Base-by-base conservation (phyloP, 106 monocot genomes). In the Dactylorhiza incarnata region DNA sequence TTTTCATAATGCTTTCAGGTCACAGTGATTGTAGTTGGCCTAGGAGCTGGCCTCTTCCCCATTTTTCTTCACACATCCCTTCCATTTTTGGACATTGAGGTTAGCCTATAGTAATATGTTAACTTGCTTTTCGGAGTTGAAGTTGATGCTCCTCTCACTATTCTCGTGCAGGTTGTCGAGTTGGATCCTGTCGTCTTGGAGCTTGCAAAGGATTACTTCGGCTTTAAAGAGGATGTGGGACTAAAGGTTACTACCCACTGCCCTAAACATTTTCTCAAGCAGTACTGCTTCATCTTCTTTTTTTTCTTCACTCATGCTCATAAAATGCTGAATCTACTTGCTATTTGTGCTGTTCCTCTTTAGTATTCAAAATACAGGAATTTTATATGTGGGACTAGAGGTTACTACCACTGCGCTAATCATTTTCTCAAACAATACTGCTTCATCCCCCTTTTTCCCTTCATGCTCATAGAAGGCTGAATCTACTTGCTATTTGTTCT, bases 21-120 rank as follows among this genome's bases (percentile, higher is more conserved):
- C 45, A 91, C 70, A 75, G 85, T 89, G 49, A 68, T 77, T 54
- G 80, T 97, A 54, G 79, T 97, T 79, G 97, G 97, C 74, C 89
- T 94, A 75, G 97, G 97, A 72, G 97, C 97, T 86, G 97, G 97
- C 10, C 84, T 91, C 73, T 79, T 97, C 71, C 97, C 97, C 19
- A 91, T 85, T 89, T 94, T 84, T 88, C 87, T 97, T 75, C 93
- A 76, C 71, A 74, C 16, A 37, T 87, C 87, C 82, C 59, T 97
- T 44, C 87, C 91, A 68, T 89, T 97, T 78, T 76, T 97, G 74
- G 84, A 94, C 56, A 89, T 97, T 71, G 87, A 94, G 91, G 97
- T 93, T 87, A 48, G 19, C 8, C 16, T 48, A 25, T 72, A 12
- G 51, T 54, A 65, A 74, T 72, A 55, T 20, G 71, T 75, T 15